Base-by-base conservation (phyloP, 306 rosid species). In the Pyrus betulifolia region DNA sequence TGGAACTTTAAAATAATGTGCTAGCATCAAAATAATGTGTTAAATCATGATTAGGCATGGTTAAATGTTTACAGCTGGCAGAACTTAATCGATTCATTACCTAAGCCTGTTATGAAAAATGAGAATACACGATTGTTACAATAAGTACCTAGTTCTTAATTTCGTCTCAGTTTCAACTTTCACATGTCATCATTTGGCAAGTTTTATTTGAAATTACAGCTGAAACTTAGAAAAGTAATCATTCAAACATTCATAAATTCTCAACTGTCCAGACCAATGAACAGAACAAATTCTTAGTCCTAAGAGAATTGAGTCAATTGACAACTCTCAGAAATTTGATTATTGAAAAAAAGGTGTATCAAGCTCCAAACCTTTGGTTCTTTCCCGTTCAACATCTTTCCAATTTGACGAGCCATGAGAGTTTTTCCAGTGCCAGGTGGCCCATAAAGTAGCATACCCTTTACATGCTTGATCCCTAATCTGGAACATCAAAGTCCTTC, bases 341-440 rank as follows among this genome's bases (percentile, higher is more conserved):
- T n/a, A 11, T 22, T 22, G 11, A 23, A 60, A 64, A 21, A 70
- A 44, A 35, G 6, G 35, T 30, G 61, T 52, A 78, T 72, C 68
- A 70, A 76, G 77, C 74, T 78, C 45, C 85, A 80, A 82, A 96
- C 98, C 99, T 96, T 96, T 68, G 99, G 99, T 70, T 96, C 99
- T 84, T 86, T 92, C 77, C 99, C 99, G 67, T 96, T 88, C 89
- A 96, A 81, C 87, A 96, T 78, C 86, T 91, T 93, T 80, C 99
- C 99, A 81, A 96, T 96, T 92, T 96, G 99, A 68, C 99, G 97
- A 30, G 99, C 99, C 89, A 96, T 96, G 65, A 96, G 99, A 78
- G 99, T 95, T 84, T 95, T 95, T 69, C 99, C 99, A 76, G 99
- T 95, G 74, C 99, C 99, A 89, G 99, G 99, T 59, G 99, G 99